Evolutionary conservation across 2,329 filamentous ascomycete genomes (phyloP).

Genomic region (Trichothecium roseum): DNA sequence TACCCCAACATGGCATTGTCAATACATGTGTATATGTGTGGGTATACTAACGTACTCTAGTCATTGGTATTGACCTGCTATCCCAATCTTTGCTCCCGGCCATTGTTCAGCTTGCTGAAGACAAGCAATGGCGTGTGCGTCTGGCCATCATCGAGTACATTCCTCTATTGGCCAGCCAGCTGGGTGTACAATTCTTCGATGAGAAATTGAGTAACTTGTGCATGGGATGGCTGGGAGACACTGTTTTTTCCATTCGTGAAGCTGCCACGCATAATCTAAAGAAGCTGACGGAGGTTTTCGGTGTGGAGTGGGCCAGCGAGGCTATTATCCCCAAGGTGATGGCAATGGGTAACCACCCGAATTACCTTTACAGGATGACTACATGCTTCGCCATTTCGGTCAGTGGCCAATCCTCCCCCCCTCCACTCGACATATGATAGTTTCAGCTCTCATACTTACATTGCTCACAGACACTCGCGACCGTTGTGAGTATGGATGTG

Average conservation of each 20-base stretch:
- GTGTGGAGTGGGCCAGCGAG: slow-evolving; percentile 92
- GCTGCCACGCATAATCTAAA: slow-evolving; percentile 95
- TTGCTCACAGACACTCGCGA: slow-evolving; percentile 66
- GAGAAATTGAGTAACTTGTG: slow-evolving; percentile 92
- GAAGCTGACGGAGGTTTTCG: slow-evolving; percentile 97
- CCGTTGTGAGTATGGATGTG: slow-evolving; percentile 85
- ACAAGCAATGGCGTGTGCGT: slow-evolving; percentile 98
- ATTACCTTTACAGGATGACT: slow-evolving; percentile 99
- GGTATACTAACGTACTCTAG: slow-evolving; percentile 39
- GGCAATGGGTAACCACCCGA: slow-evolving; percentile 95
- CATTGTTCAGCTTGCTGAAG: slow-evolving; percentile 93
- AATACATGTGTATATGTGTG: slow-evolving; percentile 1
- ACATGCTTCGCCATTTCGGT: slow-evolving; percentile 99
- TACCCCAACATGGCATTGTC: background rate
- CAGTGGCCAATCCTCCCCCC: slow-evolving; percentile 29
- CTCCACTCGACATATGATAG: background rate
- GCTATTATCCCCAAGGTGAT: slow-evolving; percentile 98
- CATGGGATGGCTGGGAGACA: slow-evolving; percentile 98
- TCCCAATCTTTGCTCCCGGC: slow-evolving; percentile 94
- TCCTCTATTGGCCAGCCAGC: slow-evolving; percentile 84
- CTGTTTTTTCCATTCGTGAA: slow-evolving; percentile 96
- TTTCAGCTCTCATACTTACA: slow-evolving; percentile 10
- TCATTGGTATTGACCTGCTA: slow-evolving; percentile 94
- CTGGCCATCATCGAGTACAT: slow-evolving; percentile 99
- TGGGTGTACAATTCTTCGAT: slow-evolving; percentile 96